phyloP scores from a whole-genome alignment of 140 eudicot genomes.

The Stevia rebaudiana region DNA sequence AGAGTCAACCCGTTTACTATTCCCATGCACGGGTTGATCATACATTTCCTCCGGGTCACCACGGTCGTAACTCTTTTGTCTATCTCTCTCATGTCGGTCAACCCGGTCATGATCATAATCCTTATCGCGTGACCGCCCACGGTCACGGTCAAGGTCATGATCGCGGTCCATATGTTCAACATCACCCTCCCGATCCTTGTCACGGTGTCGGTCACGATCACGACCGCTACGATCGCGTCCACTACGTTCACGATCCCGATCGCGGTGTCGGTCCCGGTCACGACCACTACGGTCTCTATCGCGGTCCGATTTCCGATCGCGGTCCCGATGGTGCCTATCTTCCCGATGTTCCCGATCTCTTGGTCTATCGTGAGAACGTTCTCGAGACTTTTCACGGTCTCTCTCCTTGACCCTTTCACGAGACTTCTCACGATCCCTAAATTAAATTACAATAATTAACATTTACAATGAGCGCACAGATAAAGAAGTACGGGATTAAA shows the following conservation, averaged over 20 bases:
- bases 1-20: constrained; percentile 33
- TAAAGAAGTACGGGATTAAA: not conserved
- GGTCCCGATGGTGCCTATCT: constrained; percentile 73
- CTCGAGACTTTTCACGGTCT: constrained; percentile 68
- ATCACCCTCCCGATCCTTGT: constrained; percentile 47
- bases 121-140: constrained; percentile 69
- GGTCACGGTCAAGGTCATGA: constrained; percentile 14
- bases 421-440: constrained; percentile 84
- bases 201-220: constrained; percentile 50
- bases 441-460: not conserved
- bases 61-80: constrained; percentile 37
- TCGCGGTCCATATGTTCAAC: constrained; percentile 37
- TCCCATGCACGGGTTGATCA: constrained; percentile 45
- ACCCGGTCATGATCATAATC: constrained; percentile 48
- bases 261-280: constrained; percentile 48
- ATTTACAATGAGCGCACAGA: not conserved
- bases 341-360: constrained; percentile 73
- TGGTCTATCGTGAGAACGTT: constrained; percentile 72
- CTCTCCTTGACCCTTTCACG: constrained; percentile 72
- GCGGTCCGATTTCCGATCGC: constrained; percentile 45
- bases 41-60: constrained; percentile 56
- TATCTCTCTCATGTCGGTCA: constrained; percentile 44
- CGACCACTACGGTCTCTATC: constrained; percentile 50
- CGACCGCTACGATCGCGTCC: constrained; percentile 49
- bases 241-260: constrained; percentile 56